Evolutionary conservation across 257 asterid genomes (phyloP).

Genomic region (Solanum microdontum): DNA sequence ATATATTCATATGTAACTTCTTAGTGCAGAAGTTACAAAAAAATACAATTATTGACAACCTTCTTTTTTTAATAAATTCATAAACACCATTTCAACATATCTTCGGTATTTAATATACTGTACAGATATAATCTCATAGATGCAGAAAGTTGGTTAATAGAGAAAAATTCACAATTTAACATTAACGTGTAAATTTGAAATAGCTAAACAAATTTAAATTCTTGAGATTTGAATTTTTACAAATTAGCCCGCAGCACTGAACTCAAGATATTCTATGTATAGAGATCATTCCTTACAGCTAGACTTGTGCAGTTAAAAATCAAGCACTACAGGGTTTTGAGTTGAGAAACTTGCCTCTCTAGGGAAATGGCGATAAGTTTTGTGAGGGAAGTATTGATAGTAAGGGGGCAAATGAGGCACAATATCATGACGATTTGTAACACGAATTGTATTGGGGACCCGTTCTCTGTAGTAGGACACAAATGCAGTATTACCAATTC

Average conservation of each 20-base stretch:
- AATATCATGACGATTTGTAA: conserved; percentile 74
- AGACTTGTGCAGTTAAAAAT: not conserved
- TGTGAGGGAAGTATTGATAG: conserved; percentile 50
- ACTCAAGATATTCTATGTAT: not conserved
- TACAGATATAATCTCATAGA: not conserved
- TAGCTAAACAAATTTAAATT: not conserved
- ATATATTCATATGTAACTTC: not conserved
- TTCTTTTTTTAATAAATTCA: not conserved
- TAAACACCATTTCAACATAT: not conserved
- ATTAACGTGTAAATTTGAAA: not conserved
- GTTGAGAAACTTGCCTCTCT: conserved; percentile 58
- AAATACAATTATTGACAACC: not conserved
- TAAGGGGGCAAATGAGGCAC: conserved; percentile 99
- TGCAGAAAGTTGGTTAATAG: not conserved
- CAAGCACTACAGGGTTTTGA: not conserved
- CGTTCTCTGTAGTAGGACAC: conserved; percentile 52
- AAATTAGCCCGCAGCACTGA: not conserved
- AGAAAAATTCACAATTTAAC: not conserved
- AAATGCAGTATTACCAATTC: conserved; percentile 83
- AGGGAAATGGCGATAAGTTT: conserved; percentile 87
- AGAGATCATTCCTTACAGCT: not conserved
- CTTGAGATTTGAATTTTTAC: not conserved
- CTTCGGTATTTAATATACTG: not conserved
- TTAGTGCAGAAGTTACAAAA: not conserved
- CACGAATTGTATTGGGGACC: conserved; percentile 73